Conservation (phyloP, 805 yeast genomes). For the Saccharomycopsis synnaedendra region DNA sequence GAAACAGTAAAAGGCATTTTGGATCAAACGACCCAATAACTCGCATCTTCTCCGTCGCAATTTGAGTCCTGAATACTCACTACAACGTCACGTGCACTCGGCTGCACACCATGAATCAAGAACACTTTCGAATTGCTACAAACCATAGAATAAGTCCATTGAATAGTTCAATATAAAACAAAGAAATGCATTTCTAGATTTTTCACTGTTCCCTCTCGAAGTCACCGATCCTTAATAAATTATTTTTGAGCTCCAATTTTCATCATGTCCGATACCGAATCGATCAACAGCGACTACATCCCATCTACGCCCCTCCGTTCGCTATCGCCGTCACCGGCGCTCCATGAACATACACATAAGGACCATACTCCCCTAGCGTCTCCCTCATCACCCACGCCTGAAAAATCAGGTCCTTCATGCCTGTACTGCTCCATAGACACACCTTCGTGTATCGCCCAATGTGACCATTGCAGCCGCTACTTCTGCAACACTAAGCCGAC, state of each 20-base stretch:
- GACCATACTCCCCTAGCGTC: slow-evolving; percentile 18
- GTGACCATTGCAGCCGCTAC: slow-evolving; percentile 74
- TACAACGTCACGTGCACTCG: background rate
- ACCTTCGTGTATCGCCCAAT: slow-evolving; percentile 57
- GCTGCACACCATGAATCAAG: background rate
- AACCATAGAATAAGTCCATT: background rate
- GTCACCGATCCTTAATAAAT: background rate
- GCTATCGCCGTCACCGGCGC: slow-evolving; percentile 2
- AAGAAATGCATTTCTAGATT: background rate
- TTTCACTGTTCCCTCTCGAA: background rate
- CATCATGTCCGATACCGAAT: slow-evolving; percentile 4
- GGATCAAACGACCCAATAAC: too few relatives aligned
- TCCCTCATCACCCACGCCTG: slow-evolving; percentile 19
- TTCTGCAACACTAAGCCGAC: slow-evolving; percentile 69
- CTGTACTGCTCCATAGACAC: slow-evolving; percentile 67
- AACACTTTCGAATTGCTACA: background rate
- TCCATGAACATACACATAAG: background rate
- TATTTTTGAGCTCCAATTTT: background rate
- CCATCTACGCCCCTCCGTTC: background rate
- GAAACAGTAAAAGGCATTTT: too few relatives aligned
- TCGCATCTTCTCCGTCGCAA: too few relatives aligned
- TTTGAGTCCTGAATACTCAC: too few relatives aligned
- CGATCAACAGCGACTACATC: slow-evolving; percentile 11
- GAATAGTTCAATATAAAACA: background rate
- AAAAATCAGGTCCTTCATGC: slow-evolving; percentile 20